Conservation (phyloP, 1,139 yeast species). For the Groenewaldozyma sp. region DNA sequence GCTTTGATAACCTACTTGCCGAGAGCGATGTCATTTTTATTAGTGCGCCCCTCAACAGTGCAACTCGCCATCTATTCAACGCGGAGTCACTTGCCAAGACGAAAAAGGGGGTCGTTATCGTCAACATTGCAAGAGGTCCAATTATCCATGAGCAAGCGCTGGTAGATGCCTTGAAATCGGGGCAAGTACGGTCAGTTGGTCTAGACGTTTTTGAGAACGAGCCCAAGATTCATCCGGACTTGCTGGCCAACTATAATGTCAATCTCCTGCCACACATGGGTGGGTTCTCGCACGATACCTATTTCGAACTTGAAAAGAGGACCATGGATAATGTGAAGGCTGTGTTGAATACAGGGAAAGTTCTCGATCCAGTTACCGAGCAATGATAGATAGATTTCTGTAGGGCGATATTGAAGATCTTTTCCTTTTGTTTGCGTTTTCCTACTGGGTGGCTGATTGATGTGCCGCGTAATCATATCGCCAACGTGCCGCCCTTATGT, state of each 20-base stretch:
- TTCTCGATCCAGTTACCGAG: conserved; percentile 20
- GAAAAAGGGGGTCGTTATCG: conserved; percentile 57
- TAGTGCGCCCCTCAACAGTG: conserved; percentile 49
- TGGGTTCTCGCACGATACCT: conserved; percentile 49
- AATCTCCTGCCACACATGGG: conserved; percentile 71
- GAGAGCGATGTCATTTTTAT: conserved; percentile 51
- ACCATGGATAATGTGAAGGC: conserved; percentile 19
- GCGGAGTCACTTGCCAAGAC: conserved; percentile 42
- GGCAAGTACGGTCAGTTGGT: conserved; percentile 65
- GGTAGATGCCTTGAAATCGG: conserved; percentile 54
- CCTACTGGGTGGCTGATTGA: too few relatives aligned
- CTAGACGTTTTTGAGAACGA: conserved; percentile 73
- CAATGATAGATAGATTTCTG: too few relatives aligned
- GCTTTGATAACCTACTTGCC: conserved; percentile 44
- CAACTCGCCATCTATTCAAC: conserved; percentile 47
- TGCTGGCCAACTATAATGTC: conserved; percentile 56
- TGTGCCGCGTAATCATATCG: too few relatives aligned
- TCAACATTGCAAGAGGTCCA: conserved; percentile 73
- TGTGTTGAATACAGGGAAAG: conserved; percentile 45
- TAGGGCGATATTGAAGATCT: too few relatives aligned
- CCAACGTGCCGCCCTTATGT: too few relatives aligned
- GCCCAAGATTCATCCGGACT: conserved; percentile 46
- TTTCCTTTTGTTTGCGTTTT: too few relatives aligned
- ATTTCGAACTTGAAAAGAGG: conserved; percentile 8
- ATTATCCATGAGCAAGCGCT: conserved; percentile 67